These are phyloP conservation scores for Iris macrosiphon DNA, from an alignment of 106 monocot species.

Conservation along the genomic window DNA sequence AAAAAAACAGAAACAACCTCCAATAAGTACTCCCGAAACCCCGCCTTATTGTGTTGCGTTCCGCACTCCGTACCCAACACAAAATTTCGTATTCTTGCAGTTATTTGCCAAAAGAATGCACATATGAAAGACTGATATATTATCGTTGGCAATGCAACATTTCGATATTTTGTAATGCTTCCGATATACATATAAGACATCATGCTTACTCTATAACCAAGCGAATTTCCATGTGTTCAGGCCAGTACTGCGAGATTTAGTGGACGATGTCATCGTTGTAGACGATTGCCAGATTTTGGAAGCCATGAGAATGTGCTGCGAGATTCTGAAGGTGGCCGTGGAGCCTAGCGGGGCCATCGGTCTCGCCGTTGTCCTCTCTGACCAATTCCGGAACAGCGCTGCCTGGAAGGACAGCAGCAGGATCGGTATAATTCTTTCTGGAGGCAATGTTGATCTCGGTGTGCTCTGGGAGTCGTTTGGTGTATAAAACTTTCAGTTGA, in stretches of 20 bases:
- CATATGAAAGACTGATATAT: no score
- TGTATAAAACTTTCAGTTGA: background rate
- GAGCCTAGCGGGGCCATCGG: constrained; percentile 93
- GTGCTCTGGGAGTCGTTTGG: constrained; percentile 66
- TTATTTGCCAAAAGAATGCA: no score
- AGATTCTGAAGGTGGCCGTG: constrained; percentile 83
- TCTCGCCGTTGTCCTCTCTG: constrained; percentile 78
- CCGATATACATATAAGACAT: no score
- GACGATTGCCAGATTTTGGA: constrained; percentile 66
- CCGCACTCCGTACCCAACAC: no score
- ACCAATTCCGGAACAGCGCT: constrained; percentile 38
- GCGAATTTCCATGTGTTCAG: constrained; percentile 28
- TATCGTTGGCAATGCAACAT: no score
- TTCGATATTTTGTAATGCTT: no score
- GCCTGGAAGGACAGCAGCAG: constrained; percentile 41
- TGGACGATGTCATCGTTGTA: constrained; percentile 76
- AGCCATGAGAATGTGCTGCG: constrained; percentile 91
- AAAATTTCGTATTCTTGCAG: no score
- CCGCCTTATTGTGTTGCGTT: no score
- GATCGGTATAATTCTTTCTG: constrained; percentile 85
- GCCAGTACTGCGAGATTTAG: constrained; percentile 88
- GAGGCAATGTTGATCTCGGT: constrained; percentile 78
- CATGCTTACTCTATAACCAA: no score
- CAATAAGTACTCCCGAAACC: no score
- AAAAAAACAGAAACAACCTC: no score